Base-by-base conservation (phyloP, 495 filamentous ascomycete species). In the Hyaloscypha bicolor region DNA sequence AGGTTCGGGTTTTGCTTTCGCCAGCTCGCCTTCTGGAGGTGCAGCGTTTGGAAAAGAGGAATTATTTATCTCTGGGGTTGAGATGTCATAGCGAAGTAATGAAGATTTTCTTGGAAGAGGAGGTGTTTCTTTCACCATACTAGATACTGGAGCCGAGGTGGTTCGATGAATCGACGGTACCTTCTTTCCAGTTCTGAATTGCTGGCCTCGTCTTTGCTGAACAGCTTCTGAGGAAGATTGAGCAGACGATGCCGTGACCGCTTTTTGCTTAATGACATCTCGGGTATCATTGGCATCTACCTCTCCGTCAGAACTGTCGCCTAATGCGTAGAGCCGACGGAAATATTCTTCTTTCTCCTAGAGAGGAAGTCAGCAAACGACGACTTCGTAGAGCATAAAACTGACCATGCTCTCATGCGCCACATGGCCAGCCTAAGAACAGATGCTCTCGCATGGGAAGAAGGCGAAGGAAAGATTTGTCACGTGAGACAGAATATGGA, bases 311-410 rank as follows among this genome's bases (percentile, higher is more conserved):
- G 72, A 74, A 39, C 69, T 69, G 14, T 79, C 64, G 70, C 83
- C 82, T 33, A 88, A 73, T 21, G 72, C 66, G 35, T 83, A 80
- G 6, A 87, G 76, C 11, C 76, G 75, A 21, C 71, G 65, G 67
- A 87, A 87, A 65, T 85, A 83, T 32, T 65, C 57, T 2, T 63
- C 52, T 53, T 73, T 73, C 16, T 63, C 60, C 45, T 60, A 42
- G 39, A 53, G 30, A 58, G 61, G 29, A n/a, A 61, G 58, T 56
- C 4, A 64, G 45, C 45, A 21, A 60, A 48, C 42, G 42, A 14
- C 1, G 4, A 55, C 39, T 6, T 31, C 6, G 21, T 52, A 25
- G 25, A 2, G 37, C 19, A 59, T 16, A 19, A n/a, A 21, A 61
- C 29, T 39, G 11, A 61, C 58, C 51, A 56, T 55, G 6, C 33